Evolutionary conservation across 2,329 filamentous ascomycete genomes (phyloP).

Genomic region (Xylaria sp.): DNA sequence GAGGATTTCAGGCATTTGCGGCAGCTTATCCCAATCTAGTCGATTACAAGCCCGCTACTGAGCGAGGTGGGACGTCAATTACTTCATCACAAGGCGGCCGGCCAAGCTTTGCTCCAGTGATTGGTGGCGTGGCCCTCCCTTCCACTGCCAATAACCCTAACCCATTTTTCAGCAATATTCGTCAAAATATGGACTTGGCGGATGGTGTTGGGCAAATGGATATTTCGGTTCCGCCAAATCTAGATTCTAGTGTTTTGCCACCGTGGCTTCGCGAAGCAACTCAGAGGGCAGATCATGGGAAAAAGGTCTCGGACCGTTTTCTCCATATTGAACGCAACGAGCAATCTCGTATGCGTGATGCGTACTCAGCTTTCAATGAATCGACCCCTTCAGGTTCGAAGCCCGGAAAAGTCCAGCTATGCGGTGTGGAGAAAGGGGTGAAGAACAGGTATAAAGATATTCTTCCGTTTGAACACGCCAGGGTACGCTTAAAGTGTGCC

Average conservation of each 20-base stretch:
- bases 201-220: slow-evolving; percentile 89
- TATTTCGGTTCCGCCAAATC: slow-evolving; percentile 58
- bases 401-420: slow-evolving; percentile 71
- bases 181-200: slow-evolving; percentile 94
- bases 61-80: slow-evolving; percentile 60
- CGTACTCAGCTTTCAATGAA: slow-evolving; percentile 63
- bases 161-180: slow-evolving; percentile 95
- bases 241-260: slow-evolving; percentile 69
- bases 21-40: slow-evolving; percentile 72
- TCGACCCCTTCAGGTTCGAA: slow-evolving; percentile 47
- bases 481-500: slow-evolving; percentile 80
- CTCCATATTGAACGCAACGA: slow-evolving; percentile 85
- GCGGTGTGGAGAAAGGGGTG: slow-evolving; percentile 90
- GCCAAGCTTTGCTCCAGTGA: slow-evolving; percentile 74
- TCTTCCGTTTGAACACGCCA: slow-evolving; percentile 91
- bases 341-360: slow-evolving; percentile 91
- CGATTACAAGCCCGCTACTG: slow-evolving; percentile 62
- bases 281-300: slow-evolving; percentile 76
- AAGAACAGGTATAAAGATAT: slow-evolving; percentile 99
- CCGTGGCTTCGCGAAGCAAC: slow-evolving; percentile 79
- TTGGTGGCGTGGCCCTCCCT: slow-evolving; percentile 88
- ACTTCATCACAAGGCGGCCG: slow-evolving; percentile 57
- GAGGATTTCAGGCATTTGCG: slow-evolving; percentile 82
- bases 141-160: slow-evolving; percentile 74
- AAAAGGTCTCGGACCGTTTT: slow-evolving; percentile 83